Conservation (phyloP, 805 yeast genomes). For the Monosporozyma unispora region DNA sequence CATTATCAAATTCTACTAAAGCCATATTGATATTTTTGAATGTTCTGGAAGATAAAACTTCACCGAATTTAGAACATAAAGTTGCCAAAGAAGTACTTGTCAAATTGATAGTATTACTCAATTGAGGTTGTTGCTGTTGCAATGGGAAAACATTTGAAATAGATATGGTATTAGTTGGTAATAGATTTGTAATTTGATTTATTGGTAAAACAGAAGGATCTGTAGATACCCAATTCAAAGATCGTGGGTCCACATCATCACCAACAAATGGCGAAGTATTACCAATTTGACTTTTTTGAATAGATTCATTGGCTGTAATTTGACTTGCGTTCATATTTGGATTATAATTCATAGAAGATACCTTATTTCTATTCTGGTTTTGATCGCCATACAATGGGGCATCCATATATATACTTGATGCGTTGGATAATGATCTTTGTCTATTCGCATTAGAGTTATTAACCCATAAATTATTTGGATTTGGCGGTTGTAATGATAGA, state of each 20-base stretch:
- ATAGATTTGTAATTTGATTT: conserved; percentile 54
- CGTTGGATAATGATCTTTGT: conserved; percentile 27
- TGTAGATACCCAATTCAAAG: conserved; percentile 57
- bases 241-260: conserved; percentile 54
- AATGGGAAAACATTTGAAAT: conserved; percentile 54
- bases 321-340: conserved; percentile 10
- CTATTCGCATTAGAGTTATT: conserved; percentile 8
- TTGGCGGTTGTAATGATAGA: conserved; percentile 4
- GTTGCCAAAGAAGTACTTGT: conserved; percentile 45
- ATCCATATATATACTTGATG: conserved; percentile 28
- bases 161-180: conserved; percentile 70
- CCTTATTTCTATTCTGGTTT: neutral
- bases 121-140: conserved; percentile 43
- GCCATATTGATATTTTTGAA: conserved; percentile 43
- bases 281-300: neutral
- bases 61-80: conserved; percentile 54
- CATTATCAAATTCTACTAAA: conserved; percentile 60
- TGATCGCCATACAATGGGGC: conserved; percentile 22
- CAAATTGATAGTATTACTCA: conserved; percentile 37
- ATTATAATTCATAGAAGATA: conserved; percentile 4
- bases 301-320: neutral
- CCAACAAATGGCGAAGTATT: conserved; percentile 28
- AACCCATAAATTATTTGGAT: conserved; percentile 1
- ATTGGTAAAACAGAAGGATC: conserved; percentile 68
- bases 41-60: conserved; percentile 50